Conservation (phyloP, 2,329 filamentous ascomycete species). For the Calcarisporium arbuscula region DNA sequence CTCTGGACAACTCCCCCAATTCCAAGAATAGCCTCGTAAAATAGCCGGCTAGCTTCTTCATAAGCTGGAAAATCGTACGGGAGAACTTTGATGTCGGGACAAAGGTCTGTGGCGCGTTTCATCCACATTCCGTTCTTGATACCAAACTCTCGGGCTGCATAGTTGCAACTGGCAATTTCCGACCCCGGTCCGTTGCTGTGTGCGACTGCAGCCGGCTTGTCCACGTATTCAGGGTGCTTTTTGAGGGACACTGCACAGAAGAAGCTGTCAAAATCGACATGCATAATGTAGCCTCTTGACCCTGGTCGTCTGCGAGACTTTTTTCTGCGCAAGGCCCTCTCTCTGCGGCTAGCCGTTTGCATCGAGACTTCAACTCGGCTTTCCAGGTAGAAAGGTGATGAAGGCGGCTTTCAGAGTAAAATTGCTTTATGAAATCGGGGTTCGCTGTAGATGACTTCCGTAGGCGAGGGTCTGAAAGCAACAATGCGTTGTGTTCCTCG, state of each 20-base stretch:
- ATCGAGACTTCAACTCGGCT: slow-evolving; percentile 80
- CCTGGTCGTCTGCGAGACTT: slow-evolving; percentile 49
- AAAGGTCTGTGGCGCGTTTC: slow-evolving; percentile 78
- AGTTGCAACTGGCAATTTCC: slow-evolving; percentile 97
- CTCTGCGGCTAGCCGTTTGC: slow-evolving; percentile 74
- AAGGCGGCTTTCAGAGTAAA: slow-evolving; percentile 87
- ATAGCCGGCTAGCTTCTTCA: slow-evolving; percentile 80
- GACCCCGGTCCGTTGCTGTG: slow-evolving; percentile 81
- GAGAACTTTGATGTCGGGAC: slow-evolving; percentile 79
- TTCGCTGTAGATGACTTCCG: slow-evolving; percentile 88
- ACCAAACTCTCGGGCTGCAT: slow-evolving; percentile 77
- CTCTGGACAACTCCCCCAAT: slow-evolving; percentile 84
- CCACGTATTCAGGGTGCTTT: slow-evolving; percentile 64
- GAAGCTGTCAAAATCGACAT: slow-evolving; percentile 98
- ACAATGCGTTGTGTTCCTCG: slow-evolving; percentile 83
- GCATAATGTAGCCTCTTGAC: slow-evolving; percentile 74
- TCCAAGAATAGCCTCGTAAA: slow-evolving; percentile 78
- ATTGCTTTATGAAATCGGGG: slow-evolving; percentile 88
- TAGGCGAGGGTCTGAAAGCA: slow-evolving; percentile 78
- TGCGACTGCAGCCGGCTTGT: slow-evolving; percentile 82
- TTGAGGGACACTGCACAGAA: slow-evolving; percentile 89
- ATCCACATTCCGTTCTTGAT: slow-evolving; percentile 99
- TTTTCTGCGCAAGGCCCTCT: slow-evolving; percentile 44
- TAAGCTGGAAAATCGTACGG: slow-evolving; percentile 95
- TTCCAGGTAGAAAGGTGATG: slow-evolving; percentile 98